A percentile compares a stretch with the other conserved stretches of the same genome.
Evolutionary conservation across 78 protist species (phyloP).

Genomic region (slime mould (Dictyostelium discoideum)): DNA sequence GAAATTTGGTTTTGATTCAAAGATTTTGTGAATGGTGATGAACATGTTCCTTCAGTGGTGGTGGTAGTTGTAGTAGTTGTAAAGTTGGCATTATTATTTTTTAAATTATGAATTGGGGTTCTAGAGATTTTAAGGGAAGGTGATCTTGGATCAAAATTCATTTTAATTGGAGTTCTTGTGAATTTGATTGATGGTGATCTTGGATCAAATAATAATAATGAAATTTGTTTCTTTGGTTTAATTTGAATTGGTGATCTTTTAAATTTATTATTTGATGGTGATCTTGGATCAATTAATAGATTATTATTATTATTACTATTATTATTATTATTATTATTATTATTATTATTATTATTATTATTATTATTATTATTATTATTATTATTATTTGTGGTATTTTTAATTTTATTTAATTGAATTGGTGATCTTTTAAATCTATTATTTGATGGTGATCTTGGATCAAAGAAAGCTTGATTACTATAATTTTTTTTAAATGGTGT

Average conservation of each 20-base stretch:
- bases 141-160: conserved; percentile 13
- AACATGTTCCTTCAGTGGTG: background rate
- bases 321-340: background rate
- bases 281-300: conserved; percentile 11
- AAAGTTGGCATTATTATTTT: background rate
- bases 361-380: background rate
- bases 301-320: background rate
- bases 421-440: conserved; percentile 14
- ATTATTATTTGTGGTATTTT: no score
- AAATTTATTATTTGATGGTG: conserved; percentile 13
- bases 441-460: conserved; percentile 27
- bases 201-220: background rate
- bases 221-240: background rate
- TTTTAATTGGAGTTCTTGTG: conserved; percentile 19
- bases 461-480: background rate
- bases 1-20: background rate
- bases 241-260: conserved; percentile 34
- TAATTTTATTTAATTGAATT: background rate
- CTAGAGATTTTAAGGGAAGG: background rate
- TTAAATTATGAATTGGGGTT: background rate
- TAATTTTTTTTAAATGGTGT: conserved; percentile 9
- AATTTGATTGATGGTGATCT: conserved; percentile 22
- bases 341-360: background rate
- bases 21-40: background rate
- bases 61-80: background rate